Evolutionary conservation across 768 basidiomycete genomes (phyloP), one percentile per base, ranked within the genome.

Genomic region (Mycena olivaceomarginata): DNA sequence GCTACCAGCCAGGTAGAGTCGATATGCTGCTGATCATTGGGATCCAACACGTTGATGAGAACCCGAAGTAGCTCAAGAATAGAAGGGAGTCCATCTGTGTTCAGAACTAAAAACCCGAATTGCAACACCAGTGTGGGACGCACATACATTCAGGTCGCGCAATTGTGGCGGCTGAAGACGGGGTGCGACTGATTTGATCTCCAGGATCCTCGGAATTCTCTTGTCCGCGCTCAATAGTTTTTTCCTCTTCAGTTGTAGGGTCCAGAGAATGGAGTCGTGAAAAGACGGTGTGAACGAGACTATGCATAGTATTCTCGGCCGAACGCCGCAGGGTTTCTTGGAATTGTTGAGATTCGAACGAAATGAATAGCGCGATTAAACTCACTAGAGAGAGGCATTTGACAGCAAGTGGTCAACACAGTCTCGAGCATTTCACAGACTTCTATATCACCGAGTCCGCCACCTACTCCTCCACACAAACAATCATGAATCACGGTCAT

Each of bases 371-470:
- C 22, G 25, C 0, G 25, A 64, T 22, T 25, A 10, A 37, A 89
- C 95, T 77, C 80, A 98, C 97, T 97, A 81, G 96, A 96, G n/a
- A 99, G 88, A 70, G 98, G 90, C 92, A 98, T 97, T 84, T 99
- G 96, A 84, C 98, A 99, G 79, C 97, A 97, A n/a, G 98, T 99
- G 13, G 97, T 98, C 80, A 99, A 85, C 6, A 99, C 98, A 1
- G 98, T 98, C 85, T 99, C 98, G 80, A 99, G 88, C 94, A 99
- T 97, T 86, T 99, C 98, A 83, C 98, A 99, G 18, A 99, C 94
- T 83, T 97, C 97, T 69, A 98, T 92, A 81, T 99, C 98, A 39
- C 96, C 96, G 46, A 99, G 89, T 12, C 89, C 88, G n/a, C 86
- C 84, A 0, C 96, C 94, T 40, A 96, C 92, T 72, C 85, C 87